Base-by-base conservation (phyloP, 495 filamentous ascomycete genomes). In the Aspergillus saccharolyticus region DNA sequence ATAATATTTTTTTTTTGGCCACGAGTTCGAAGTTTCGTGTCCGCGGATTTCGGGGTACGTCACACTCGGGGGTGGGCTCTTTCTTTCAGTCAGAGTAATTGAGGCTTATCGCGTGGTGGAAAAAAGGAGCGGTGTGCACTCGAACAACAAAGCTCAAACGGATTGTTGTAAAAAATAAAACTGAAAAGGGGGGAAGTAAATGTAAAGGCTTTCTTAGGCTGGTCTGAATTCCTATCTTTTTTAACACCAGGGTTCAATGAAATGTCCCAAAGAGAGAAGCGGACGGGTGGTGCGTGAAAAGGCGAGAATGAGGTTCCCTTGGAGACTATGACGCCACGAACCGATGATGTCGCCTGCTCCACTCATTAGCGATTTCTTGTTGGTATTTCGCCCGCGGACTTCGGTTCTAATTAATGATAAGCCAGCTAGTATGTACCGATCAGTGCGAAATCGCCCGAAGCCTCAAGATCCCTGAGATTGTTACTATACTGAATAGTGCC, bases 311-410 rank as follows among this genome's bases (percentile, higher is more conserved):
- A 50, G 28, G 47, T 50, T 50, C 47, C 47, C 47, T 50, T 50
- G 47, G 47, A 50, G 47, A 50, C 47, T 50, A 50, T 50, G 47
- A 50, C 47, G 42, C 51, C 51, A 53, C 51, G 33, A 33, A 42
- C 51, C 57, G 60, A 67, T 70, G 68, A 69, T 69, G 68, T 69
- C 66, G 66, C 66, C 66, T 28, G 64, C 64, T 70, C 66, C 68
- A 69, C 68, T 64, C 42, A 53, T 20, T 42, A 42, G 33, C 33
- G 33, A 42, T 39, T 42, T 30, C 47, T n/a, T 28, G 24, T 30
- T 28, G 22, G 22, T 30, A 30, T 30, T 50, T 50, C 47, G 15
- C 20, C 47, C 22, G 47, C 47, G n/a, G 47, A 16, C 47, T 50
- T n/a, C 22, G 47, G 44, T 47, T n/a, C 10, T 18, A 18, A 33